phyloP scores from a whole-genome alignment of 345 rosid genomes.

The Turnera subulata region DNA sequence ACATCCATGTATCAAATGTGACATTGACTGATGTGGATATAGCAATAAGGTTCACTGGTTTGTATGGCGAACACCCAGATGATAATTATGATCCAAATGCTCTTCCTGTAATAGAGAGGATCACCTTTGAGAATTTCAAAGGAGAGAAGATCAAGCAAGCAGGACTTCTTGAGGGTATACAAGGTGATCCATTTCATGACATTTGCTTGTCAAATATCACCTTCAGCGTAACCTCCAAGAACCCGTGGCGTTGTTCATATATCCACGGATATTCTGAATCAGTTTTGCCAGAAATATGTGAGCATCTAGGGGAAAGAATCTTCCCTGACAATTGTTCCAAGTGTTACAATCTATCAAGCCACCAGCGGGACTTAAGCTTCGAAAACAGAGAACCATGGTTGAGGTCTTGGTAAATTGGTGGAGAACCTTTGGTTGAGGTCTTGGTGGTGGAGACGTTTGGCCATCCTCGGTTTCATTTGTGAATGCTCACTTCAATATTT shows the following conservation, averaged over 20 bases:
- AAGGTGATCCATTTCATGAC: conserved; percentile 60
- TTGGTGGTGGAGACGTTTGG: too few species aligned
- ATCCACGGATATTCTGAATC: conserved; percentile 70
- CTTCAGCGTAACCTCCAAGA: conserved; percentile 37
- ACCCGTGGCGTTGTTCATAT: conserved; percentile 80
- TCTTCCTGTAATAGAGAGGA: conserved; percentile 59
- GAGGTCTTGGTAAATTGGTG: conserved; percentile 57
- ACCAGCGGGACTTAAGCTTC: conserved; percentile 34
- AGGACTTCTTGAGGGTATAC: conserved; percentile 80
- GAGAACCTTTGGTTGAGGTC: too few species aligned
- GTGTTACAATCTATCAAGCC: conserved; percentile 55
- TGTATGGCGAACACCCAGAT: conserved; percentile 88
- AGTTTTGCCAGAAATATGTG: conserved; percentile 73
- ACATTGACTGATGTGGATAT: conserved; percentile 50
- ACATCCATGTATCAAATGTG: conserved; percentile 60
- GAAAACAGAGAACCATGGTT: conserved; percentile 47
- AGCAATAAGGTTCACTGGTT: conserved; percentile 67
- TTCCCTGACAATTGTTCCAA: conserved; percentile 56
- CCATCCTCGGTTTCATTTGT: conserved; percentile 18
- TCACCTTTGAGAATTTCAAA: conserved; percentile 63
- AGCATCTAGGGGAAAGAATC: conserved; percentile 50
- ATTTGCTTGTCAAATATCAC: conserved; percentile 73
- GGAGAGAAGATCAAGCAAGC: conserved; percentile 64
- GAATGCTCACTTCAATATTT: conserved; percentile 29
- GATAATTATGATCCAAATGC: conserved; percentile 62